A percentile compares a stretch with the other conserved stretches of the same genome.
Evolutionary conservation across 2,329 filamentous ascomycete genomes (phyloP).

Genomic region (Microthyrium microscopicum): DNA sequence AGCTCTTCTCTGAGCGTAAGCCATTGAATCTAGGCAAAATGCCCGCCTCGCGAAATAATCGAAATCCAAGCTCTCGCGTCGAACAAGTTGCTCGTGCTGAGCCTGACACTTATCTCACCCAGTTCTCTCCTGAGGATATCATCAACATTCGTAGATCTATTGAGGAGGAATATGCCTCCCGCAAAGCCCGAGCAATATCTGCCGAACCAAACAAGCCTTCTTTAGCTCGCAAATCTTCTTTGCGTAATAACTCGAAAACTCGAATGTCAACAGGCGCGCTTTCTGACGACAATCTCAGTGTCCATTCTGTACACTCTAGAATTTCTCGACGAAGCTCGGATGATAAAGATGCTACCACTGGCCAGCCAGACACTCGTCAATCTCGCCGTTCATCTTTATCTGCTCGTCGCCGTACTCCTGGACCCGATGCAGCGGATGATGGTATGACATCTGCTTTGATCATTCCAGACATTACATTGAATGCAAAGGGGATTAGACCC

Average conservation of each 20-base stretch:
- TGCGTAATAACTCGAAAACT: too few relatives aligned
- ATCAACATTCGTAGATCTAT: too few relatives aligned
- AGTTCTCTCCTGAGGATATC: too few relatives aligned
- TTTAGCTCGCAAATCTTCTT: too few relatives aligned
- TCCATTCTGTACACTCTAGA: constrained; percentile 2
- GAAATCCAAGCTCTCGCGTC: too few relatives aligned
- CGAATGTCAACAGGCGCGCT: constrained; percentile 6
- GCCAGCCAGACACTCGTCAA: constrained; percentile 6
- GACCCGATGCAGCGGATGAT: constrained; percentile 19
- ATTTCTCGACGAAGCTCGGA: constrained; percentile 2
- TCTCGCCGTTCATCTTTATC: constrained; percentile 11
- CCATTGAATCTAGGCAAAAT: not conserved
- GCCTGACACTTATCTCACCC: too few relatives aligned
- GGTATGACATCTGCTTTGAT: constrained; percentile 51
- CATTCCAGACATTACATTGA: constrained; percentile 43
- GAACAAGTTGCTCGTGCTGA: too few relatives aligned
- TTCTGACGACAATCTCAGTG: constrained; percentile 9
- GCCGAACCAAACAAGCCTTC: too few relatives aligned
- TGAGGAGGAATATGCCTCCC: too few relatives aligned
- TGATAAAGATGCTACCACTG: not conserved
- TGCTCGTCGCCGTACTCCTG: constrained; percentile 32
- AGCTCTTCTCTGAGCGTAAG: constrained; percentile 18
- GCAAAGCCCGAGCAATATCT: too few relatives aligned
- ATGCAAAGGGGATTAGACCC: constrained; percentile 12
- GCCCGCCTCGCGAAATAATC: too few relatives aligned